These are phyloP conservation scores for Aspergillus felis DNA, from an alignment of 2,329 filamentous ascomycete genomes.

Conservation along the genomic window DNA sequence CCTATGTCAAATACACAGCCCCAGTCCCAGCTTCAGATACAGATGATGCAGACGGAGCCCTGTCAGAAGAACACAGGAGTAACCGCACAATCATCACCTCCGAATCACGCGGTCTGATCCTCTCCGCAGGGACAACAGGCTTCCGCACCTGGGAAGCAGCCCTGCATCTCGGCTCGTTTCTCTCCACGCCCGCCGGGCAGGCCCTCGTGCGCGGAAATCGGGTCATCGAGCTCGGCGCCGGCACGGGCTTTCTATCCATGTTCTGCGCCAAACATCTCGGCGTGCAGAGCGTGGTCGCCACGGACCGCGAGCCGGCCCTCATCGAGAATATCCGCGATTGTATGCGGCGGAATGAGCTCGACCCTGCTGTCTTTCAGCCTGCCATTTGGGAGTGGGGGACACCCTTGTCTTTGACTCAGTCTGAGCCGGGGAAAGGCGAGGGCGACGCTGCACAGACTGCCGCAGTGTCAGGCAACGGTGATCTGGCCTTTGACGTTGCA, in stretches of 20 bases:
- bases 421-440: conserved; percentile 1
- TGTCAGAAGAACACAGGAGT: background rate
- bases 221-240: conserved; percentile 63
- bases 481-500: conserved; percentile 34
- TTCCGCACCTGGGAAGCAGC: conserved; percentile 68
- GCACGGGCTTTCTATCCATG: conserved; percentile 63
- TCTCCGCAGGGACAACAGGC: conserved; percentile 60
- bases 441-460: background rate
- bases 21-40: conserved; percentile 18
- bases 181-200: conserved; percentile 46
- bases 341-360: conserved; percentile 30
- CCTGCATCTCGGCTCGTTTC: conserved; percentile 59
- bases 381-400: conserved; percentile 44
- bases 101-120: conserved; percentile 54
- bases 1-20: conserved; percentile 67
- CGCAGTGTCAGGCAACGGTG: background rate
- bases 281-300: conserved; percentile 53
- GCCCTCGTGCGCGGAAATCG: conserved; percentile 49
- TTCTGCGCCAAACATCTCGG: conserved; percentile 58
- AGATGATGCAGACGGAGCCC: background rate
- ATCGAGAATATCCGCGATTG: conserved; percentile 39
- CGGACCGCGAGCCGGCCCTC: conserved; percentile 55
- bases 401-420: conserved; percentile 13
- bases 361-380: conserved; percentile 20
- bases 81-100: conserved; percentile 36